These are phyloP conservation scores for Coemansia sp. DNA, from an alignment of 192 early-diverging fungal genomes.

Conservation along the genomic window DNA sequence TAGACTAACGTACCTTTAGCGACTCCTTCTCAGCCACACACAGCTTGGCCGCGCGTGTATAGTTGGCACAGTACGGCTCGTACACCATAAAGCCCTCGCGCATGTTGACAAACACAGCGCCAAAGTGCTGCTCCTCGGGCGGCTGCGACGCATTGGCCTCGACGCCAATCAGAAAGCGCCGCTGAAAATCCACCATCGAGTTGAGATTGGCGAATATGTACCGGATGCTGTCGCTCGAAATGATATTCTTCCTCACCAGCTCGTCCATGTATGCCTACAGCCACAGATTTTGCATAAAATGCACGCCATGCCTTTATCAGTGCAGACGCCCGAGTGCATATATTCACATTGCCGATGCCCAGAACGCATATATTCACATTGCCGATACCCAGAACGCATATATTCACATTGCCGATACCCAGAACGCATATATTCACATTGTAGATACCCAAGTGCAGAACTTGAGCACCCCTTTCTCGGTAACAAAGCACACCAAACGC, in stretches of 20 bases:
- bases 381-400: too few relatives aligned
- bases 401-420: too few relatives aligned
- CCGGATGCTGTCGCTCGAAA: constrained; percentile 76
- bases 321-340: too few relatives aligned
- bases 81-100: constrained; percentile 83
- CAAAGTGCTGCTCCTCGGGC: constrained; percentile 84
- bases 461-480: too few relatives aligned
- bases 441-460: too few relatives aligned
- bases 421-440: too few relatives aligned
- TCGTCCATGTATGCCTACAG: constrained; percentile 70
- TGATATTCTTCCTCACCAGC: constrained; percentile 66
- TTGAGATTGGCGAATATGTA: constrained; percentile 92
- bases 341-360: too few relatives aligned
- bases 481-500: background rate
- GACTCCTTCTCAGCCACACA: constrained; percentile 64
- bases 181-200: constrained; percentile 93
- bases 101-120: constrained; percentile 79
- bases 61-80: constrained; percentile 93
- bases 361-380: too few relatives aligned
- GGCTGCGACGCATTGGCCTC: constrained; percentile 74
- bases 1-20: constrained; percentile 54
- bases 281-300: background rate
- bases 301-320: too few relatives aligned
- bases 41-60: constrained; percentile 70
- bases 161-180: constrained; percentile 87